Conservation (phyloP, 169 alveolate genomes). For the Eimeria zaria region DNA sequence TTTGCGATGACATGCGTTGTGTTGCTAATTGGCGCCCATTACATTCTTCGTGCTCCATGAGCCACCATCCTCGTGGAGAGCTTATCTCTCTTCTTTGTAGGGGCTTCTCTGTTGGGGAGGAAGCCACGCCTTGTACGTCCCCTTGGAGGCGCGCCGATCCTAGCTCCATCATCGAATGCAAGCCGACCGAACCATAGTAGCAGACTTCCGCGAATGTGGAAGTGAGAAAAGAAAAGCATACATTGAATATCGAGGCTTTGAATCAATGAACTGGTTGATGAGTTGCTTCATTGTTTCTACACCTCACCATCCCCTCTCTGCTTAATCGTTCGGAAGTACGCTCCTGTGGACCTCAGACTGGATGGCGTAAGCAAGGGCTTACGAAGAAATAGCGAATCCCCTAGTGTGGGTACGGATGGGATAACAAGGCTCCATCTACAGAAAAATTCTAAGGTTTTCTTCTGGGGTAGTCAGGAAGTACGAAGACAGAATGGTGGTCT, state of each 20-base stretch:
- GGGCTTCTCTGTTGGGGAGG: neutral
- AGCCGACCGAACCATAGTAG: neutral
- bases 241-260: neutral
- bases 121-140: neutral
- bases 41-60: neutral
- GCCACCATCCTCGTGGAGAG: neutral
- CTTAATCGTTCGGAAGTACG: neutral
- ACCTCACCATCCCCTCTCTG: neutral
- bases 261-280: neutral
- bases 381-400: neutral
- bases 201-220: slow-evolving; percentile 4
- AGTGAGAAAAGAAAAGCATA: neutral
- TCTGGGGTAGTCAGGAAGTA: neutral
- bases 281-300: neutral
- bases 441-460: neutral
- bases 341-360: neutral
- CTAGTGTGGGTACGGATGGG: neutral
- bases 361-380: neutral
- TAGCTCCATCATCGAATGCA: neutral
- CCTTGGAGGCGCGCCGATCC: neutral
- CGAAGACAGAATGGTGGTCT: neutral
- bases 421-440: neutral
- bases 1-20: neutral
- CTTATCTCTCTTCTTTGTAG: neutral
- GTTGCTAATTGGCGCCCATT: neutral